Evolutionary conservation across 1,284 basidiomycete genomes (phyloP).

Genomic region (Irpex rosettiformis): DNA sequence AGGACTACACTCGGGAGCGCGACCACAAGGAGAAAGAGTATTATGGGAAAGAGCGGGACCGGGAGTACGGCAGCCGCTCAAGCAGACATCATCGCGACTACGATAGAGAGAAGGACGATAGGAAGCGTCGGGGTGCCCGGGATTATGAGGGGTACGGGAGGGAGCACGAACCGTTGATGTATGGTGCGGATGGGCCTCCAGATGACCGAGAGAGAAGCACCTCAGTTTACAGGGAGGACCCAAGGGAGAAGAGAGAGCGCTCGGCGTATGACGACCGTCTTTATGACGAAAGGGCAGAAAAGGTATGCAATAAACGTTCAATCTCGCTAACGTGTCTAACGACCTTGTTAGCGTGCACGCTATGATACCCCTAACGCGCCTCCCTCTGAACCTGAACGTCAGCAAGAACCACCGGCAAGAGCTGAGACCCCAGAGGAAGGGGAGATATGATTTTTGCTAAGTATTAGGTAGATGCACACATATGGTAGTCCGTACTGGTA

Average conservation of each 20-base stretch:
- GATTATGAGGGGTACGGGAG: conserved; percentile 24
- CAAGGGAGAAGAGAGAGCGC: conserved; percentile 42
- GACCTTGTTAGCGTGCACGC: conserved; percentile 43
- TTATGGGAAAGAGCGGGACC: conserved; percentile 38
- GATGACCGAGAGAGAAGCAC: conserved; percentile 53
- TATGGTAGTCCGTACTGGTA: neutral
- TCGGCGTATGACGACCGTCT: conserved; percentile 43
- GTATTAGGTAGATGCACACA: neutral
- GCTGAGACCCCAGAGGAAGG: conserved; percentile 79
- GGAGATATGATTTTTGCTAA: conserved; percentile 51
- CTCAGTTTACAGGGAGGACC: conserved; percentile 40
- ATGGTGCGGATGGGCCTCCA: conserved; percentile 25
- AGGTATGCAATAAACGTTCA: conserved; percentile 43
- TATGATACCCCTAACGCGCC: conserved; percentile 42
- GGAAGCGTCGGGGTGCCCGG: conserved; percentile 27
- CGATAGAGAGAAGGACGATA: conserved; percentile 46
- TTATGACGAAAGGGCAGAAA: conserved; percentile 48
- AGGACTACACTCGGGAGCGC: conserved; percentile 28
- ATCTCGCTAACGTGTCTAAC: conserved; percentile 3
- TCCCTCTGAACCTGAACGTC: conserved; percentile 19
- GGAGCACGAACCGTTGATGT: conserved; percentile 32
- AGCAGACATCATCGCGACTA: conserved; percentile 41
- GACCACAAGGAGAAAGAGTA: conserved; percentile 36
- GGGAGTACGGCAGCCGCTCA: conserved; percentile 37
- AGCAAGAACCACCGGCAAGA: conserved; percentile 34